A percentile compares a stretch with the other conserved stretches of the same genome.
These are phyloP conservation scores for Podospora appendiculata DNA, from an alignment of 495 filamentous ascomycete species.

Conservation along the genomic window DNA sequence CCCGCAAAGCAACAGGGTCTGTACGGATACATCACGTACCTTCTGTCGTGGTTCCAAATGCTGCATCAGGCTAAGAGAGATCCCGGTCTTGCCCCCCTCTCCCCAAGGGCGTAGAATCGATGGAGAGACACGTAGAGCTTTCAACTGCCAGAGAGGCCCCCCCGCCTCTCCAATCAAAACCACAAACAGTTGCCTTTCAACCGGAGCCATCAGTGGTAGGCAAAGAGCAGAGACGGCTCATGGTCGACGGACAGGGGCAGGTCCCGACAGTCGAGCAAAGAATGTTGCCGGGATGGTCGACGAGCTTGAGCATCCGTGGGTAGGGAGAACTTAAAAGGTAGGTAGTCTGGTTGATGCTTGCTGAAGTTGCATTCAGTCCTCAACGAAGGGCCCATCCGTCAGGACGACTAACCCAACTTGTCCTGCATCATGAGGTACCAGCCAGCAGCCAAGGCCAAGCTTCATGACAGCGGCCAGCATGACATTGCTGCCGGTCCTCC, in stretches of 20 bases:
- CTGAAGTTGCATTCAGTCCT: slow-evolving; percentile 8
- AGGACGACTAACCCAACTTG: slow-evolving; percentile 14
- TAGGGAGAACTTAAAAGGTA: too few species aligned
- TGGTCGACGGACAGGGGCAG: slow-evolving; percentile 3
- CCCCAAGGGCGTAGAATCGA: slow-evolving; percentile 4
- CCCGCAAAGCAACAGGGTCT: slow-evolving; percentile 3
- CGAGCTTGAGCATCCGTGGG: too few species aligned
- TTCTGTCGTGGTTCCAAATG: slow-evolving; percentile 4
- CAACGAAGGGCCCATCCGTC: slow-evolving; percentile 4
- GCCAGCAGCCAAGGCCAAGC: not conserved
- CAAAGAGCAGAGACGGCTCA: slow-evolving; percentile 7
- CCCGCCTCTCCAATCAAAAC: slow-evolving; percentile 18
- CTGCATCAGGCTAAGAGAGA: slow-evolving; percentile 18
- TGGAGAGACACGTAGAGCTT: slow-evolving; percentile 15
- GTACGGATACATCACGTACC: not conserved
- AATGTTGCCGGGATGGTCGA: too few species aligned
- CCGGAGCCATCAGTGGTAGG: slow-evolving; percentile 14
- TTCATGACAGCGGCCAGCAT: slow-evolving; percentile 8
- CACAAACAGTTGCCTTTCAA: slow-evolving; percentile 8
- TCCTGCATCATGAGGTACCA: slow-evolving; percentile 1
- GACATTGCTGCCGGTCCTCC: slow-evolving; percentile 3
- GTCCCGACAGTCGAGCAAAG: not conserved
- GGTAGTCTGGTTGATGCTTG: slow-evolving; percentile 1
- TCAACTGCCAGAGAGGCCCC: not conserved
- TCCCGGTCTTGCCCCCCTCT: slow-evolving; percentile 6